These are phyloP conservation scores for Fusarium chaquense DNA, from an alignment of 2,329 filamentous ascomycete genomes.

Conservation along the genomic window DNA sequence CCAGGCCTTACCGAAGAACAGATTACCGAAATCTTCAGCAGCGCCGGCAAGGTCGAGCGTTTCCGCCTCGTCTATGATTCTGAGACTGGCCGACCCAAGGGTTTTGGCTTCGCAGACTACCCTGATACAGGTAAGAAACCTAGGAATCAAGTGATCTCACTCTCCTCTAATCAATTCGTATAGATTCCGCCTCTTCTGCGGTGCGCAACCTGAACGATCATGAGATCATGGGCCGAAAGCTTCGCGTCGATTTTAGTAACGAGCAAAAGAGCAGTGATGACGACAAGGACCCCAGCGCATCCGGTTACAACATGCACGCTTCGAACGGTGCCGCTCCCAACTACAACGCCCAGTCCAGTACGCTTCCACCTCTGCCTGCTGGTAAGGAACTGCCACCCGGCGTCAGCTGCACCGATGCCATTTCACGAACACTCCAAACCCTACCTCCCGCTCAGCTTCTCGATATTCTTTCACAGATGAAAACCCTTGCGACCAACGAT, in stretches of 20 bases:
- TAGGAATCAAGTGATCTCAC: background rate
- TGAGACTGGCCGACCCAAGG: conserved; percentile 93
- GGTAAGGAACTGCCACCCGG: conserved; percentile 87
- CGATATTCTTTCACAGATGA: conserved; percentile 95
- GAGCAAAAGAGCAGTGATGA: conserved; percentile 82
- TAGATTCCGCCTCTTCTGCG: conserved; percentile 86
- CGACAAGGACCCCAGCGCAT: conserved; percentile 46
- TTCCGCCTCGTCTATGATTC: conserved; percentile 96
- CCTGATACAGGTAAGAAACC: conserved; percentile 79
- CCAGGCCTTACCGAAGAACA: conserved; percentile 94
- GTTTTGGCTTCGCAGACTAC: conserved; percentile 97
- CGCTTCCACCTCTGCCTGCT: conserved; percentile 83
- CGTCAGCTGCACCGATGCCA: conserved; percentile 87
- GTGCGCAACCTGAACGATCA: conserved; percentile 96
- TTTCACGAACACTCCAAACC: conserved; percentile 89
- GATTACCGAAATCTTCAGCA: conserved; percentile 92
- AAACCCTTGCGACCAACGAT: conserved; percentile 84
- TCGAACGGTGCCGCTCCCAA: conserved; percentile 52
- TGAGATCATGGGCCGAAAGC: conserved; percentile 93
- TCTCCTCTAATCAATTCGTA: conserved; percentile 29
- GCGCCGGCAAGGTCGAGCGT: conserved; percentile 88
- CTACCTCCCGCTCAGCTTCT: conserved; percentile 90
- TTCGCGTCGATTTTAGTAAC: conserved; percentile 96
- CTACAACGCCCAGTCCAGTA: conserved; percentile 57
- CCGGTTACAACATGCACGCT: conserved; percentile 44